These are phyloP conservation scores for Penicillium vulpinum DNA, from an alignment of 2,329 filamentous ascomycete species.

Conservation along the genomic window DNA sequence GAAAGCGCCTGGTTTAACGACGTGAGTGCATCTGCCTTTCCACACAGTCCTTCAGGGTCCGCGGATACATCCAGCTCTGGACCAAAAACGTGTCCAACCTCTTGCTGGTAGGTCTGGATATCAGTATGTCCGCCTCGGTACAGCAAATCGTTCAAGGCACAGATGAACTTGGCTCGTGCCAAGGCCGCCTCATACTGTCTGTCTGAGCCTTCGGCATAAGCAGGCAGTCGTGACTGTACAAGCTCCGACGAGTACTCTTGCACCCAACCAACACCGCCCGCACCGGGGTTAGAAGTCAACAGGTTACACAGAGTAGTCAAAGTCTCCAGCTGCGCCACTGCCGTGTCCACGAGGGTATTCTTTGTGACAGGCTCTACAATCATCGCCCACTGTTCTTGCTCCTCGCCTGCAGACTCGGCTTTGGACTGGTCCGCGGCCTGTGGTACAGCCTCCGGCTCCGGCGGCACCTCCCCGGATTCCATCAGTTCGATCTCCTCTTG, in stretches of 20 bases:
- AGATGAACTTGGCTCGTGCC: slow-evolving; percentile 57
- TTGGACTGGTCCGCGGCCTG: slow-evolving; percentile 12
- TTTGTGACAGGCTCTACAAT: slow-evolving; percentile 68
- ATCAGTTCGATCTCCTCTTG: slow-evolving; percentile 46
- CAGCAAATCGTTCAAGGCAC: slow-evolving; percentile 57
- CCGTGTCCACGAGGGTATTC: slow-evolving; percentile 66
- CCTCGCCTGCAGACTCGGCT: slow-evolving; percentile 17
- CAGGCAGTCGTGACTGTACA: slow-evolving; percentile 54
- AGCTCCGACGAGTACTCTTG: slow-evolving; percentile 58
- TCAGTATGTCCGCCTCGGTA: slow-evolving; percentile 55
- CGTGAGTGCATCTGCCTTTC: slow-evolving; percentile 58
- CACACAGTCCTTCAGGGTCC: slow-evolving; percentile 53
- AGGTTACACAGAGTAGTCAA: slow-evolving; percentile 55
- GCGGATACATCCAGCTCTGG: slow-evolving; percentile 42
- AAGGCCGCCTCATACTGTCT: slow-evolving; percentile 55
- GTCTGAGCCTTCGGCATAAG: slow-evolving; percentile 50
- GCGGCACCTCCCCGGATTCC: slow-evolving; percentile 27
- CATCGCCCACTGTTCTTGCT: slow-evolving; percentile 63
- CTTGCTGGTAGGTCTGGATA: slow-evolving; percentile 53
- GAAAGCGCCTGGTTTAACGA: slow-evolving; percentile 53
- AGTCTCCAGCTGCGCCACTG: slow-evolving; percentile 62
- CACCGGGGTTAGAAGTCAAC: slow-evolving; percentile 43
- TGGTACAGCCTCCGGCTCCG: slow-evolving; percentile 7
- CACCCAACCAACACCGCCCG: slow-evolving; percentile 54
- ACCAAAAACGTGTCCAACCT: slow-evolving; percentile 44